A percentile compares a stretch with the other conserved stretches of the same genome.
Evolutionary conservation across 108 stramenopile species (phyloP).

Genomic region (Aurantiochytrium sp.): DNA sequence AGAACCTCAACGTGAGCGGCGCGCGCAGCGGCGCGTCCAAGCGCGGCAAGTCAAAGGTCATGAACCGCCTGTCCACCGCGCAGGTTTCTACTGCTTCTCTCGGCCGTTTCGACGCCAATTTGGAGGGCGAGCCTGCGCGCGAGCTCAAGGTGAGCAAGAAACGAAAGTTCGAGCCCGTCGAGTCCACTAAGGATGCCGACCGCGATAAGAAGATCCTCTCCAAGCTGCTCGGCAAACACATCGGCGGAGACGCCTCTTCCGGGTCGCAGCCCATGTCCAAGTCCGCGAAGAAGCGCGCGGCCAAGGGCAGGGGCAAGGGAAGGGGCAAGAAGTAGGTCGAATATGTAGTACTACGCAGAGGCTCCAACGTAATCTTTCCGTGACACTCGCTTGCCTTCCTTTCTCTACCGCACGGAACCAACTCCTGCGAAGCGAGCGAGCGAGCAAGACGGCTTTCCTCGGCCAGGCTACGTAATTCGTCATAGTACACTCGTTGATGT

Average conservation of each 20-base stretch:
- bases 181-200: background rate
- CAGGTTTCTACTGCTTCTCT: slow-evolving; percentile 36
- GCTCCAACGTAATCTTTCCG: too few relatives aligned
- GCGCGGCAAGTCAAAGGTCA: background rate
- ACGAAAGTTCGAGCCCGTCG: background rate
- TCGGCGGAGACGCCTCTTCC: background rate
- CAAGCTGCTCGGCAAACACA: slow-evolving; percentile 1
- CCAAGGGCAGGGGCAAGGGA: background rate
- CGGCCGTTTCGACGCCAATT: slow-evolving; percentile 15
- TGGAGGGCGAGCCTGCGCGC: slow-evolving; percentile 27
- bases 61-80: background rate
- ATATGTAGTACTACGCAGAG: too few relatives aligned
- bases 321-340: background rate
- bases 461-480: too few relatives aligned
- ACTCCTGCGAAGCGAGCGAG: too few relatives aligned
- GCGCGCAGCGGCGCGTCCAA: background rate
- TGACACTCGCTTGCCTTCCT: background rate
- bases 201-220: slow-evolving; percentile 19
- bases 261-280: background rate
- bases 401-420: too few relatives aligned
- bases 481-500: too few relatives aligned
- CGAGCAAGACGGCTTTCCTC: too few relatives aligned
- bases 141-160: background rate
- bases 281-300: background rate
- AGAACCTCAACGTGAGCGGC: background rate